Percentiles rank a stretch among this genome's conserved stretches.
These are phyloP conservation scores for Calonectria pteridis DNA, from an alignment of 2,329 filamentous ascomycete genomes.

Conservation along the genomic window DNA sequence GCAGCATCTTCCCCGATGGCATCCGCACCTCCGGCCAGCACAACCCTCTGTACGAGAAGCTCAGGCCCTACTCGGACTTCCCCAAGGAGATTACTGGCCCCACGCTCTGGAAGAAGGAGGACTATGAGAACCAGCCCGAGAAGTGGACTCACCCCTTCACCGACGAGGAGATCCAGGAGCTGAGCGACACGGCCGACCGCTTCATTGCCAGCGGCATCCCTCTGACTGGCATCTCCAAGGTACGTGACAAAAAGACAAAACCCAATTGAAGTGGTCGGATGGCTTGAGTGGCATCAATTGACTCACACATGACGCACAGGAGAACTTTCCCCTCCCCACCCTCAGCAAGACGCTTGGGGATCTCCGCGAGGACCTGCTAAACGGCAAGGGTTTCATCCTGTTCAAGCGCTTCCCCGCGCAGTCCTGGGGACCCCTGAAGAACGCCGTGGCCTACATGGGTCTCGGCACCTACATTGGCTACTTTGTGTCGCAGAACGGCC, in stretches of 20 bases:
- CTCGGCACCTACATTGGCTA: slow-evolving; percentile 88
- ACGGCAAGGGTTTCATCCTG: slow-evolving; percentile 90
- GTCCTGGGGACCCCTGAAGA: slow-evolving; percentile 83
- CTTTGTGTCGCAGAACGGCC: slow-evolving; percentile 87
- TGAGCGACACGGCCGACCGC: slow-evolving; percentile 74
- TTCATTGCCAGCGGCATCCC: slow-evolving; percentile 76
- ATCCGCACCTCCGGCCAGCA: slow-evolving; percentile 77
- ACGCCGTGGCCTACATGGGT: slow-evolving; percentile 91
- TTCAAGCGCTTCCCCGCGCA: slow-evolving; percentile 87
- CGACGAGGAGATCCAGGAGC: slow-evolving; percentile 73
- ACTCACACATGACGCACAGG: slow-evolving; percentile 37
- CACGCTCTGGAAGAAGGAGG: slow-evolving; percentile 79
- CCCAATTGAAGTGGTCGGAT: background rate
- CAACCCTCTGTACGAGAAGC: slow-evolving; percentile 72
- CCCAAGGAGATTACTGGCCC: slow-evolving; percentile 78
- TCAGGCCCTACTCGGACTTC: slow-evolving; percentile 77
- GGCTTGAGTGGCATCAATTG: background rate
- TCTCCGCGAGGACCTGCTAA: slow-evolving; percentile 64
- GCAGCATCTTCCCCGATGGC: slow-evolving; percentile 58
- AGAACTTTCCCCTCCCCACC: slow-evolving; percentile 59
- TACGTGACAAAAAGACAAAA: slow-evolving; percentile 21
- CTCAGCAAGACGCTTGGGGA: slow-evolving; percentile 51
- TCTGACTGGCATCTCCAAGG: slow-evolving; percentile 73
- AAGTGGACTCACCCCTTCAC: slow-evolving; percentile 82
- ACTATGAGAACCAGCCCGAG: slow-evolving; percentile 74